phyloP scores from a whole-genome alignment of 1,139 yeast species.

The Suhomyces atakaporum region DNA sequence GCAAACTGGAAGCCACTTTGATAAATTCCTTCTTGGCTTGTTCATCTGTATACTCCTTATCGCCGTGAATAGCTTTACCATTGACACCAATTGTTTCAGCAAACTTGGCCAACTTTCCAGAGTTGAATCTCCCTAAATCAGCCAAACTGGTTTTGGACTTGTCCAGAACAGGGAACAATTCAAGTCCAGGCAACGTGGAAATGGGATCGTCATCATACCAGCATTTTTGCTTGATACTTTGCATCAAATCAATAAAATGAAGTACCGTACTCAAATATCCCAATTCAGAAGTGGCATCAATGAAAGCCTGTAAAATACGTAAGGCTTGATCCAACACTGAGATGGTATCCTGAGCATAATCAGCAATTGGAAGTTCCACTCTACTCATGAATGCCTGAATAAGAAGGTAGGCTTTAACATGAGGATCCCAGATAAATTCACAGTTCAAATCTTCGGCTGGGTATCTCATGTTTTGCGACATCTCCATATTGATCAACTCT shows the following conservation, averaged over 20 bases:
- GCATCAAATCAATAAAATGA: conserved; percentile 70
- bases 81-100: conserved; percentile 41
- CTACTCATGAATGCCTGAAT: conserved; percentile 86
- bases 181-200: conserved; percentile 70
- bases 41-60: conserved; percentile 26
- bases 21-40: conserved; percentile 39
- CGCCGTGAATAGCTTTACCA: conserved; percentile 24
- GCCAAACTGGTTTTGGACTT: conserved; percentile 18
- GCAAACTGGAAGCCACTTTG: conserved; percentile 48
- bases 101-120: conserved; percentile 28
- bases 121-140: conserved; percentile 25
- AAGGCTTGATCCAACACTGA: conserved; percentile 91
- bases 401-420: conserved; percentile 82
- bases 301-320: conserved; percentile 90
- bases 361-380: conserved; percentile 88
- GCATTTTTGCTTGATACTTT: conserved; percentile 82
- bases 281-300: conserved; percentile 85
- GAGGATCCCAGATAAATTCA: conserved; percentile 91
- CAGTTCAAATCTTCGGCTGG: conserved; percentile 67
- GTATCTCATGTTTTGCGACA: conserved; percentile 79
- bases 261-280: conserved; percentile 68
- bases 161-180: conserved; percentile 19
- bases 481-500: conserved; percentile 85
- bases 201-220: conserved; percentile 84
- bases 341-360: conserved; percentile 90